phyloP scores from a whole-genome alignment of 2,329 filamentous ascomycete species.

The Curvularia lunata region DNA sequence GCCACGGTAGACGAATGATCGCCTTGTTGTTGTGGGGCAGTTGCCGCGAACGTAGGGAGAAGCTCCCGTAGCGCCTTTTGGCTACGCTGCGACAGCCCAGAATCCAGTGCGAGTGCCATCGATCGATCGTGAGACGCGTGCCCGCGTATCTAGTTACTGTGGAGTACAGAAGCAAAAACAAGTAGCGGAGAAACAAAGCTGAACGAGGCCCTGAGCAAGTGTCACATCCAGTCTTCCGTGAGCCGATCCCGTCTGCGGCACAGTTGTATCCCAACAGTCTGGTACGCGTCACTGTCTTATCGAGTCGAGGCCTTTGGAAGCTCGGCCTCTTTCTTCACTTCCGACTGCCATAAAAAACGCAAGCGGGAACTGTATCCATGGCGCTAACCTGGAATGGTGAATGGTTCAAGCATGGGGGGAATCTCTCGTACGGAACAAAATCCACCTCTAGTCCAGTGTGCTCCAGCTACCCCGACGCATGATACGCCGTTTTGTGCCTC shows the following conservation, averaged over 20 bases:
- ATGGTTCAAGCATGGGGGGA: conserved; percentile 21
- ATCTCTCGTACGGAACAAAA: conserved; percentile 25
- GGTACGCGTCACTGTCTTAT: conserved; percentile 16
- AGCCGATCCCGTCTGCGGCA: conserved; percentile 18
- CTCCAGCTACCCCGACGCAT: conserved; percentile 1
- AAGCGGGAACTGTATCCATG: conserved; percentile 10
- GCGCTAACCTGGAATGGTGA: conserved; percentile 2
- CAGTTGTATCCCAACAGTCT: conserved; percentile 15
- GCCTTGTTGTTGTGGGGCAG: conserved; percentile 13
- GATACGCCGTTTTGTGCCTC: conserved; percentile 4
- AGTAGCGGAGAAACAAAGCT: not conserved
- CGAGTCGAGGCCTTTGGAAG: conserved; percentile 9
- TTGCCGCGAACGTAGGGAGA: conserved; percentile 14
- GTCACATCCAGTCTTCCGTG: conserved; percentile 7
- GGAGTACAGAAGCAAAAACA: not conserved
- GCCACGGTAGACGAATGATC: conserved; percentile 20
- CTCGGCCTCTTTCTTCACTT: not conserved
- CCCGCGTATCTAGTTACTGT: conserved; percentile 7
- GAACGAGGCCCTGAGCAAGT: not conserved
- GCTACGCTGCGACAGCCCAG: conserved; percentile 37
- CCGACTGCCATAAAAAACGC: not conserved
- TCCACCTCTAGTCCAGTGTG: conserved; percentile 1
- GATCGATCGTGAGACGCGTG: conserved; percentile 2
- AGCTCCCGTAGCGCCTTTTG: conserved; percentile 25
- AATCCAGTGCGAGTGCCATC: conserved; percentile 27